A percentile compares a stretch with the other conserved stretches of the same genome.
These are phyloP conservation scores for Perilla frutescens DNA, from an alignment of 257 asterid genomes.

Conservation along the genomic window DNA sequence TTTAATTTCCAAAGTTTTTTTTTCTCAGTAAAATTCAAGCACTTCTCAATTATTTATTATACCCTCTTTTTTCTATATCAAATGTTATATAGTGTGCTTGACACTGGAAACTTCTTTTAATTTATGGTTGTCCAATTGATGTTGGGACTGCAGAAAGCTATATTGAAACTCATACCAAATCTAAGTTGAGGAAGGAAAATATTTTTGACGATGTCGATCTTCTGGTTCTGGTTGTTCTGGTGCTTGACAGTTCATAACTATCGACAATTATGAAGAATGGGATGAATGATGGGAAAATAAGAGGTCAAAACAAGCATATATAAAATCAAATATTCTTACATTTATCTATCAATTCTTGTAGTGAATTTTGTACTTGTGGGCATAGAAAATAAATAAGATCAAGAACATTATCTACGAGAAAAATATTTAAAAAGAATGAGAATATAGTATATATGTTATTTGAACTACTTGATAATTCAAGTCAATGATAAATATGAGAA, in stretches of 20 bases:
- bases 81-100: conserved; percentile 92
- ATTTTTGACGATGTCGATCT: conserved; percentile 70
- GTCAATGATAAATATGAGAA: too few species aligned
- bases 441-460: too few species aligned
- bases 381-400: too few species aligned
- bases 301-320: too few species aligned
- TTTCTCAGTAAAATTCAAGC: conserved; percentile 63
- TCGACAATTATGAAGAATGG: too few species aligned
- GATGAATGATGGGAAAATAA: too few species aligned
- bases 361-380: too few species aligned
- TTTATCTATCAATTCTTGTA: too few species aligned
- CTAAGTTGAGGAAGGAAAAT: conserved; percentile 71
- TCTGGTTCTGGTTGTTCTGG: conserved; percentile 60
- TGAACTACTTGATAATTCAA: too few species aligned
- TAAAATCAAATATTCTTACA: too few species aligned
- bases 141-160: conserved; percentile 95
- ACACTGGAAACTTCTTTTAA: conserved; percentile 98
- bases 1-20: conserved; percentile 72
- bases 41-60: conserved; percentile 9
- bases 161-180: conserved; percentile 75
- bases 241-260: conserved; percentile 87
- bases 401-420: too few species aligned
- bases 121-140: conserved; percentile 93
- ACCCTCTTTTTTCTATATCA: conserved; percentile 49
- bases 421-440: too few species aligned